Conservation (phyloP, 2,329 filamentous ascomycete genomes). For the Endocalyx cinctus region DNA sequence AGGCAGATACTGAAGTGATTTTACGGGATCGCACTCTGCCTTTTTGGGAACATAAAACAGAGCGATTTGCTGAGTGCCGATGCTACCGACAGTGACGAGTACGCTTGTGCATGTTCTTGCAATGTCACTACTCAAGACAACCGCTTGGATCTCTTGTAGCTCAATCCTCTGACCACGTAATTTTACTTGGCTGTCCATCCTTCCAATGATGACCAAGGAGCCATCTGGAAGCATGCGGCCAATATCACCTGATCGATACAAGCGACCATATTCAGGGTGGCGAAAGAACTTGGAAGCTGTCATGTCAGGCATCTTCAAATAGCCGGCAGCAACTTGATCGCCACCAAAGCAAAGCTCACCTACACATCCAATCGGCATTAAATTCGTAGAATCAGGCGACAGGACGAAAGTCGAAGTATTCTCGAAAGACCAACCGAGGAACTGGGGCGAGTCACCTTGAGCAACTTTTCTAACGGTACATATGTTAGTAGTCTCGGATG, state of each 20-base stretch:
- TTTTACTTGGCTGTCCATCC: slow-evolving; percentile 77
- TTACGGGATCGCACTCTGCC: slow-evolving; percentile 28
- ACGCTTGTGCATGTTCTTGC: slow-evolving; percentile 63
- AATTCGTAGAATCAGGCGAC: slow-evolving; percentile 35
- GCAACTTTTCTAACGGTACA: slow-evolving; percentile 69
- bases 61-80: slow-evolving; percentile 50
- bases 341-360: slow-evolving; percentile 88
- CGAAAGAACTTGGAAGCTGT: slow-evolving; percentile 64
- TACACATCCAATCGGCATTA: slow-evolving; percentile 65
- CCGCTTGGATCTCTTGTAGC: slow-evolving; percentile 67
- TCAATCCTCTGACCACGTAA: slow-evolving; percentile 77
- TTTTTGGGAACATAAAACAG: slow-evolving; percentile 61
- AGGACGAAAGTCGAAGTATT: slow-evolving; percentile 75
- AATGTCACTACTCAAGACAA: slow-evolving; percentile 46
- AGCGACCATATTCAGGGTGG: slow-evolving; percentile 62
- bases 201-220: slow-evolving; percentile 66
- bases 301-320: slow-evolving; percentile 56
- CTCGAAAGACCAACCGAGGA: slow-evolving; percentile 68
- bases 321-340: slow-evolving; percentile 72
- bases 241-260: slow-evolving; percentile 81
- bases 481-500: slow-evolving; percentile 84
- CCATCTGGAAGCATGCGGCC: slow-evolving; percentile 75
- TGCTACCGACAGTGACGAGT: slow-evolving; percentile 40
- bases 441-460: slow-evolving; percentile 57
- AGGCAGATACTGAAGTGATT: no score